Evolutionary conservation across 768 basidiomycete genomes (phyloP).

Genomic region (Macrolepiota dolichaula): DNA sequence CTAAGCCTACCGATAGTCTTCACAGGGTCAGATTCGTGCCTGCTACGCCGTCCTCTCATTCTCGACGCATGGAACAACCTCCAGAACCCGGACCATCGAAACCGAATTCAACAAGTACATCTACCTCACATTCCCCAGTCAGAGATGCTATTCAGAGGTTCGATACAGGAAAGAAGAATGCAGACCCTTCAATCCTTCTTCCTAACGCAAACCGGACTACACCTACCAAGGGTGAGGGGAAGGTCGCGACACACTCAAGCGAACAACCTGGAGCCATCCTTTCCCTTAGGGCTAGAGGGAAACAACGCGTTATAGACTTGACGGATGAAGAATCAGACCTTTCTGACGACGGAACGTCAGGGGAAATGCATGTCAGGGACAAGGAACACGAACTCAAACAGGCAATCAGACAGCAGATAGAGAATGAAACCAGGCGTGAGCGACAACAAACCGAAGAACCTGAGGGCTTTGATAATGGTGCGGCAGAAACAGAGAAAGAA

Average conservation of each 20-base stretch:
- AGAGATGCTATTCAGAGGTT: conserved; percentile 50
- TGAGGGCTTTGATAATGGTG: conserved; percentile 19
- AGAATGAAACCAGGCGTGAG: conserved; percentile 37
- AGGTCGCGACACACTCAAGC: background rate
- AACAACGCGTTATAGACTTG: conserved; percentile 35
- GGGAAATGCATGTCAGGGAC: conserved; percentile 46
- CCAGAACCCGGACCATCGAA: background rate
- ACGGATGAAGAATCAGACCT: conserved; percentile 8
- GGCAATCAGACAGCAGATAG: conserved; percentile 50
- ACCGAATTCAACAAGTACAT: background rate
- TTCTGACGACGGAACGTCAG: conserved; percentile 35
- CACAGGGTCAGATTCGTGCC: background rate
- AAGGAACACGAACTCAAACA: conserved; percentile 61
- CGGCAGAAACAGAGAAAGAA: conserved; percentile 37
- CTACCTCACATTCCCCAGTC: conserved; percentile 33
- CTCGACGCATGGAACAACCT: background rate
- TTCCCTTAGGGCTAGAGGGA: conserved; percentile 35
- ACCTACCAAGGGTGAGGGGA: conserved; percentile 30
- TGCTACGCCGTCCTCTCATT: background rate
- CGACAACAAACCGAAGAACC: conserved; percentile 23
- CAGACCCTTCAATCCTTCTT: conserved; percentile 49
- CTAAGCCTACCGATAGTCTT: background rate
- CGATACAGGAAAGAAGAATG: conserved; percentile 39
- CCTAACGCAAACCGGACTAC: conserved; percentile 29
- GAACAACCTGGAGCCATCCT: background rate